Conservation (phyloP, 192 early-diverging fungal species). For the Phlyctochytrium planicorne region DNA sequence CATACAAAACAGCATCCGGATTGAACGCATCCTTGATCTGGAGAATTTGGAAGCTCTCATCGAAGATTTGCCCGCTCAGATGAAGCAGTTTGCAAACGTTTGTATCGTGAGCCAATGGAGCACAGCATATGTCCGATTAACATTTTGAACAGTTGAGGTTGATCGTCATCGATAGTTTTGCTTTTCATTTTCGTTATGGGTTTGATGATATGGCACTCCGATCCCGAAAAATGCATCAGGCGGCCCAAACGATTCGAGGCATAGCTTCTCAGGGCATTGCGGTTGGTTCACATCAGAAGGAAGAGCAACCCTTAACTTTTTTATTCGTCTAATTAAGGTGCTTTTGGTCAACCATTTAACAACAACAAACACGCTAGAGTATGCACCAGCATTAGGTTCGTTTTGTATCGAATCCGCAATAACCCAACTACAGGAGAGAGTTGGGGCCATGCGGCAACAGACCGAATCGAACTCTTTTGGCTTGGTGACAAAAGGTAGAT, state of each 20-base stretch:
- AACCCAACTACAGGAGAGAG: conserved; percentile 28
- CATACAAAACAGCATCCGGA: conserved; percentile 29
- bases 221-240: conserved; percentile 30
- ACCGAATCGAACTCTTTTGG: conserved; percentile 40
- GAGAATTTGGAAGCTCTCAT: not conserved
- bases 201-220: conserved; percentile 39
- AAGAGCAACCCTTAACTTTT: conserved; percentile 11
- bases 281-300: conserved; percentile 18
- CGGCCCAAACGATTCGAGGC: conserved; percentile 32
- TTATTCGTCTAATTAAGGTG: conserved; percentile 19
- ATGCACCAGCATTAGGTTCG: not conserved
- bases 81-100: conserved; percentile 28
- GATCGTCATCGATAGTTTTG: conserved; percentile 45
- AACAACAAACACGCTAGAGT: not conserved
- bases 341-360: conserved; percentile 46
- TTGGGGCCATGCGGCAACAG: conserved; percentile 45
- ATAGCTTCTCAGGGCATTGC: too few relatives aligned
- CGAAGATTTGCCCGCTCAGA: not conserved
- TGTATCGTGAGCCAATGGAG: conserved; percentile 17
- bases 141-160: conserved; percentile 30
- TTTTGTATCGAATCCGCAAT: too few relatives aligned
- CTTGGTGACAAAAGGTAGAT: conserved; percentile 23
- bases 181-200: conserved; percentile 48
- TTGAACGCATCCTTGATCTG: not conserved
- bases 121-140: conserved; percentile 3